Percentiles rank a stretch among this genome's conserved stretches.
These are phyloP conservation scores for Saccharomyces hybrid DNA, from an alignment of 1,139 yeast genomes.

Conservation along the genomic window DNA sequence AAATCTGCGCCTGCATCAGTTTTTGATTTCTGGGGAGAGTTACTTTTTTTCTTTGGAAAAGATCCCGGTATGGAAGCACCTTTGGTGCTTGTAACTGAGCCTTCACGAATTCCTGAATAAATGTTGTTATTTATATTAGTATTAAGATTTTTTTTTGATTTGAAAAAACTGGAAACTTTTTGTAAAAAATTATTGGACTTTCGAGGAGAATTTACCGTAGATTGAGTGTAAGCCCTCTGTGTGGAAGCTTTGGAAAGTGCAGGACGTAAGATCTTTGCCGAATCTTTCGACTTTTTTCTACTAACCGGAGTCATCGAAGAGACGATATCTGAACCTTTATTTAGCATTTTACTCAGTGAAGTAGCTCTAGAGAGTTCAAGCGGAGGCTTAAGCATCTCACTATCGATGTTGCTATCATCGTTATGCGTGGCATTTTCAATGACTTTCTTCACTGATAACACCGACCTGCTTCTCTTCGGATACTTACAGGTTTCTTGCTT, in stretches of 20 bases:
- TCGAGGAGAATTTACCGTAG: not conserved
- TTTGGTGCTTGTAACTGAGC: not conserved
- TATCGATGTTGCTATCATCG: conserved; percentile 2
- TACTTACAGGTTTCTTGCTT: conserved; percentile 39
- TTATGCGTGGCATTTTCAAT: conserved; percentile 16
- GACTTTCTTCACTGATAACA: conserved; percentile 33
- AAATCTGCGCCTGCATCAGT: not conserved
- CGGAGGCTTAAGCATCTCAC: conserved; percentile 7
- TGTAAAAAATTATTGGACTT: not conserved
- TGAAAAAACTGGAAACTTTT: conserved; percentile 1
- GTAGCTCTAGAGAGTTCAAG: conserved; percentile 12
- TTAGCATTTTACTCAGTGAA: conserved; percentile 11
- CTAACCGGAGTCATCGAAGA: conserved; percentile 2
- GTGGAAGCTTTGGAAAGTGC: not conserved
- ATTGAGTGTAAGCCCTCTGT: not conserved
- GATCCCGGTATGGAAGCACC: conserved; percentile 3
- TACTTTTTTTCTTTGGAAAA: not conserved
- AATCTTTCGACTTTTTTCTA: conserved; percentile 2
- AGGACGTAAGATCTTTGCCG: not conserved
- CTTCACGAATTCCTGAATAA: not conserved
- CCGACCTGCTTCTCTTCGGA: conserved; percentile 47
- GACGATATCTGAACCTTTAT: conserved; percentile 10
- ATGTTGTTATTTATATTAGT: not conserved
- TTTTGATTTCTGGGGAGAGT: not conserved
- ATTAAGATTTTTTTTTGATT: not conserved